Evolutionary conservation across 2,329 filamentous ascomycete genomes (phyloP), one percentile per base, ranked within the genome.

Genomic region (Cladosporium sp.): DNA sequence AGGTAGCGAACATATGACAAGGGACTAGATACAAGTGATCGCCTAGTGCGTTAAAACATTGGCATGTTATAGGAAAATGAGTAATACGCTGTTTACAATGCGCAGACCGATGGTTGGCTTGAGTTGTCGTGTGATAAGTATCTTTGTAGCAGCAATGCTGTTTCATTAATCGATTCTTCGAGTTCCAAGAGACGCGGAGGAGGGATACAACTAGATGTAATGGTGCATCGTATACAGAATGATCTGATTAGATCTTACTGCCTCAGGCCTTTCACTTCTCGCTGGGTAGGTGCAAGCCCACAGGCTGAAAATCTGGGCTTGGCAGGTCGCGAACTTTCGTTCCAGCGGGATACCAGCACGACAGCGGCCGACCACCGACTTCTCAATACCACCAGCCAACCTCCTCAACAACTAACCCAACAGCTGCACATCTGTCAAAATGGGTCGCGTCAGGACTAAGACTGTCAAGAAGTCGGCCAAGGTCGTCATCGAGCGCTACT

Each of bases 401-500:
- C 62, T 31, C 49, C 63, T 28, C 52, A 33, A 60, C 40, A 33
- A 60, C 59, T 62, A 62, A 55, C 46, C 59, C 21, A 55, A 62
- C 60, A 55, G 60, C 50, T 33, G 14, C n/a, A 69, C 70, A 66
- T 77, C 77, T 75, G 78, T 73, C 70, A 83, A 77, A 71, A 84
- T 84, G 83, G 83, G 83, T 84, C 83, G 83, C 77, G 83, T 85
- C 77, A 80, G 83, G 71, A 85, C 83, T 67, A 85, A 81, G 86
- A 90, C 88, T 76, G 88, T 91, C 79, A 91, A 91, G 85, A 89
- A 89, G 83, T 90, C 89, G 87, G 93, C 95, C 86, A 99, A 99
- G 91, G 93, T 97, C 88, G 94, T 98, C 86, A 98, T 99, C 85
- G 93, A 97, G 91, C 89, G 91, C 75, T 96, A 95, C 88, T 96